Evolutionary conservation across 1,284 basidiomycete species (phyloP), one percentile per base, ranked within the genome.

Genomic region (Apiotrichum mycotoxinovorans): DNA sequence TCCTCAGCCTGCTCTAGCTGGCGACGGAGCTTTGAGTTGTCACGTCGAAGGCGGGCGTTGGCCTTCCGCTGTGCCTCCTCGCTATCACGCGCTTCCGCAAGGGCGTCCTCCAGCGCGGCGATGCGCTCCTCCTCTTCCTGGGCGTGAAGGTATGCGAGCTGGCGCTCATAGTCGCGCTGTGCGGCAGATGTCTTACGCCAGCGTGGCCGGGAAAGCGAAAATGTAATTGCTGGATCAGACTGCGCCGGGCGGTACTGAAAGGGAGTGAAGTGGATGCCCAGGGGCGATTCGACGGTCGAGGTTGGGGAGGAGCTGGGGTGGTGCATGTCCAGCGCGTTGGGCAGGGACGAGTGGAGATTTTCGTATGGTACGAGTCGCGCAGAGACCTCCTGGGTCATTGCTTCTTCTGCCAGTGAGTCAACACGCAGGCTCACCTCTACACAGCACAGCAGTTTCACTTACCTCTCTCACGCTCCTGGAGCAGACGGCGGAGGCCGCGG

Each of bases 41-140:
- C 71, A 45, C 58, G 66, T 18, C 64, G 60, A 37, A 72, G 58
- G 27, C 72, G 61, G 0, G 70, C 68, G 0, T 65, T 68, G 1
- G 66, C 55, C 44, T 70, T 74, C 15, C 72, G 45, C 49, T 72
- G 70, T 11, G 42, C 56, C 38, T 74, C 72, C 38, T 74, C 72
- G 10, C 69, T 57, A 11, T 69, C 70, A 11, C 61, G 59, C 4
- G 72, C 69, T 25, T 74, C 72, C 23, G 60, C 50, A n/a, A 74
- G 55, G 9, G 69, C 68, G n/a, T 59, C 51, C 46, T 74, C 72
- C 1, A 74, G 60, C 12, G 59, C 52, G 2, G 58, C 54, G 27
- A 74, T 65, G 17, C 63, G 56, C 11, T 68, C 68, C 26, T 71
- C 69, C 20, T 63, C 59, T 44, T 70, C 71, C 15, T 58, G 64